Percentiles rank a stretch among this genome's conserved stretches.
phyloP scores from a whole-genome alignment of 768 basidiomycete species.

The Mycena floridula region DNA sequence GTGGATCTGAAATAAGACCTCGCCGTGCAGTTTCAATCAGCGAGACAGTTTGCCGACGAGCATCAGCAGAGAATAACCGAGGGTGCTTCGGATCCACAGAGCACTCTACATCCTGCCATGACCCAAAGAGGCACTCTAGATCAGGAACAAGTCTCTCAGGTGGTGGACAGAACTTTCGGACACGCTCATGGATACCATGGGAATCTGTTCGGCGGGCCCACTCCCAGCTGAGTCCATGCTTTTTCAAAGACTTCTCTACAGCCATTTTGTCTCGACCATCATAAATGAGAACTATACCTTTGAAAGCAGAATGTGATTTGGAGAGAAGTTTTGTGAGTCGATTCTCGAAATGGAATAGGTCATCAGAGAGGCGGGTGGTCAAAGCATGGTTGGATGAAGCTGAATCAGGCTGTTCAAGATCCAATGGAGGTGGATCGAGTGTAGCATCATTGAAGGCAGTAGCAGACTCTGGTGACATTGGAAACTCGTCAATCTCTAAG shows the following conservation, averaged over 20 bases:
- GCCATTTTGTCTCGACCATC: constrained; percentile 4
- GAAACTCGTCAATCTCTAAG: background rate
- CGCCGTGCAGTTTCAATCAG: no score
- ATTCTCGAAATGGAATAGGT: constrained; percentile 7
- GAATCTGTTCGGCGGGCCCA: background rate
- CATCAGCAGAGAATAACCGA: no score
- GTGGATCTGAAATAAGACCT: no score
- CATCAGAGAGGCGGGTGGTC: constrained; percentile 5
- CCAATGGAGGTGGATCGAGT: background rate
- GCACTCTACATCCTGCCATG: no score
- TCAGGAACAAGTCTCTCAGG: no score
- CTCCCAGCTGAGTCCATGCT: constrained; percentile 5
- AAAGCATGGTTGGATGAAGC: background rate
- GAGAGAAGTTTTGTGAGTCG: constrained; percentile 1
- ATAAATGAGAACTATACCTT: constrained; percentile 7
- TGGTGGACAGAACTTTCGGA: no score
- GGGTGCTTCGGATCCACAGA: no score
- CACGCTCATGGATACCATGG: no score
- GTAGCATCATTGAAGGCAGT: background rate
- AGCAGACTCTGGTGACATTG: constrained; percentile 2
- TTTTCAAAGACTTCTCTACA: constrained; percentile 4
- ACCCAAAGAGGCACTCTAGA: no score
- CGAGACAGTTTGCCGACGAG: no score
- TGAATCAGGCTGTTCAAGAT: background rate
- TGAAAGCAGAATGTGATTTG: constrained; percentile 7